Percentiles rank a stretch among this genome's conserved stretches.
Conservation (phyloP, 805 yeast species). For the Lachancea thermotolerans region DNA sequence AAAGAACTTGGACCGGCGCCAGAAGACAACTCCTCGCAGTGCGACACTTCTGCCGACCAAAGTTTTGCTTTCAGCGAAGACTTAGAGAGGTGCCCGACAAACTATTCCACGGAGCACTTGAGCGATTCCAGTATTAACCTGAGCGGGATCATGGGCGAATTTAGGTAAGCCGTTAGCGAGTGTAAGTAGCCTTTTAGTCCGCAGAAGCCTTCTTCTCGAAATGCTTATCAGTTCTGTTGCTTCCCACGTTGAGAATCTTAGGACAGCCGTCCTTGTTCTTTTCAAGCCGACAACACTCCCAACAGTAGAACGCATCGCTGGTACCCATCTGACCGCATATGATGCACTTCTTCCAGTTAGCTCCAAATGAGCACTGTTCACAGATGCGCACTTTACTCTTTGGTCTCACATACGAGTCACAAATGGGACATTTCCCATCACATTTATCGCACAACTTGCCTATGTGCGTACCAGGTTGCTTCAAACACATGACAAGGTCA, state of each 20-base stretch:
- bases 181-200: neutral
- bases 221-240: conserved; percentile 60
- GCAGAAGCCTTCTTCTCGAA: conserved; percentile 34
- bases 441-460: conserved; percentile 79
- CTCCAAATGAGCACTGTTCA: conserved; percentile 79
- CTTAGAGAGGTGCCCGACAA: conserved; percentile 9
- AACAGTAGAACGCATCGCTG: conserved; percentile 73
- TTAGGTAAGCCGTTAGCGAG: neutral
- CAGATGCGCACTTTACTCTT: conserved; percentile 63
- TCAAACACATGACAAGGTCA: conserved; percentile 76
- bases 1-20: neutral
- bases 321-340: conserved; percentile 61
- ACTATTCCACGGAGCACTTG: neutral
- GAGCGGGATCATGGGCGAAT: neutral
- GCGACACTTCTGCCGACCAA: conserved; percentile 13
- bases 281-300: conserved; percentile 74
- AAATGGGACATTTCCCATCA: conserved; percentile 86
- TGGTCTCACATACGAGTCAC: conserved; percentile 80
- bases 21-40: neutral
- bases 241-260: conserved; percentile 69
- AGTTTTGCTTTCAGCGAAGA: conserved; percentile 19
- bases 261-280: conserved; percentile 93
- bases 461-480: conserved; percentile 67
- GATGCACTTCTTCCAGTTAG: conserved; percentile 58
- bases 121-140: neutral